Evolutionary conservation across 768 basidiomycete genomes (phyloP).

Genomic region (Lyophyllum decastes): DNA sequence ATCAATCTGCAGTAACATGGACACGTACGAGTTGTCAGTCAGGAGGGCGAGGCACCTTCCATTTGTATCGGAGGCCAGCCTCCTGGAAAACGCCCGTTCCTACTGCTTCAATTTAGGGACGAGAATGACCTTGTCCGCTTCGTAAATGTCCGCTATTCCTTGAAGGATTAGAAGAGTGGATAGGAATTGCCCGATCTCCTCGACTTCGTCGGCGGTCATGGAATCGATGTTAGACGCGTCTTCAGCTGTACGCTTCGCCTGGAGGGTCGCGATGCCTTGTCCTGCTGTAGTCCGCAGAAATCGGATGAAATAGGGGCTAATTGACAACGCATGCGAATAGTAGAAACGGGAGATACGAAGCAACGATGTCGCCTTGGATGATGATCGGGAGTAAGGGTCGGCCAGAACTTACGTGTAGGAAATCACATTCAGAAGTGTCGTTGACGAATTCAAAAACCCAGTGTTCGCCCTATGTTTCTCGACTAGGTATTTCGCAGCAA

Average conservation of each 20-base stretch:
- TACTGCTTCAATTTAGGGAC: constrained; percentile 33
- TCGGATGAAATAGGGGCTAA: constrained; percentile 43
- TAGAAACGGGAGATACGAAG: no score
- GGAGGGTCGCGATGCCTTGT: constrained; percentile 33
- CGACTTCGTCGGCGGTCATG: constrained; percentile 27
- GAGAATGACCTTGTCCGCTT: constrained; percentile 31
- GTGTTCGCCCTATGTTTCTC: constrained; percentile 27
- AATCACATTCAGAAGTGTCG: constrained; percentile 34
- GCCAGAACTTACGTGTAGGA: constrained; percentile 31
- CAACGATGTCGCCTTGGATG: not conserved
- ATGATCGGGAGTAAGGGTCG: not conserved
- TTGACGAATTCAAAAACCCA: constrained; percentile 22
- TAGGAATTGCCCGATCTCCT: constrained; percentile 39
- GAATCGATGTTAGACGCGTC: constrained; percentile 17
- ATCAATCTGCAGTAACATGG: not conserved
- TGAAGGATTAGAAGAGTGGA: constrained; percentile 41
- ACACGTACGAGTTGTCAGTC: constrained; percentile 27
- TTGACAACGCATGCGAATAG: not conserved
- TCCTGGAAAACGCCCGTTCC: constrained; percentile 26
- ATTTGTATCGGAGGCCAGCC: constrained; percentile 33
- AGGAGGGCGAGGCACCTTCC: constrained; percentile 36
- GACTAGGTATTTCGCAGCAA: constrained; percentile 39
- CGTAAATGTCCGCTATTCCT: constrained; percentile 30
- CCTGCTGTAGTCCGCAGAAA: constrained; percentile 32
- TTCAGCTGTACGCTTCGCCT: constrained; percentile 35